Base-by-base conservation (phyloP, 176 grass and related monocot genomes). In the Musa schizocarpa region DNA sequence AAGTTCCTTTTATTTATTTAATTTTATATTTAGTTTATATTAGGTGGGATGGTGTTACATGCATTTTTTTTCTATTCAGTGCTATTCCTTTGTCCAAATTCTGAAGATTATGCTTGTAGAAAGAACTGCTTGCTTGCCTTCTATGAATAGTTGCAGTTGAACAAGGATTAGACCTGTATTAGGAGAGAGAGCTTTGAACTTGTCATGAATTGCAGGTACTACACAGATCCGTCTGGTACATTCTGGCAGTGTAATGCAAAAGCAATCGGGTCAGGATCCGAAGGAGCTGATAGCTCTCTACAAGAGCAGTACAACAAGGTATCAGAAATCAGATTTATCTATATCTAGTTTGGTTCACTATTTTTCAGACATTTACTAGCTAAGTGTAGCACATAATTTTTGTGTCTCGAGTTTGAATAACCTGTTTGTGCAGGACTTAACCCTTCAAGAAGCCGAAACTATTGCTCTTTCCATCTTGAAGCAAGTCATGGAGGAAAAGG, bases 301-400 rank as follows among this genome's bases (percentile, higher is more conserved):
- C 96, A 99, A 77, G 96, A 99, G 79, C 91, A 88, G 74, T 99
- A 94, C 71, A 95, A 95, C 74, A 95, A 99, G 90, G 96, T 99
- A 87, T 13, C 13, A 17, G 50, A 19, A 69, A 58, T 50, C 17
- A 22, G 54, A 54, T 43, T 43, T 43, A 43, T 43, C 34, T 43
- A 43, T 43, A 43, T 43, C 0, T 43, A 6, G 29, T 34, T 34
- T 34, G 4, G 29, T 34, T 34, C 3, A 34, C 3, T 34, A 34
- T 34, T 4, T 34, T 34, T 34, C 29, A 34, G 3, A 34, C 3
- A 5, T 5, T 34, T 34, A 34, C 29, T 34, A 34, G 3, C 3
- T 34, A 5, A 34, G 29, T 34, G 29, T 0, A 29, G 29, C 29
- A 34, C 29, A 34, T 3, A 34, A 34, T 34, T 34, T 43, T 6